These are phyloP conservation scores for Ceriops decandra DNA, from an alignment of 345 rosid species.

Conservation along the genomic window DNA sequence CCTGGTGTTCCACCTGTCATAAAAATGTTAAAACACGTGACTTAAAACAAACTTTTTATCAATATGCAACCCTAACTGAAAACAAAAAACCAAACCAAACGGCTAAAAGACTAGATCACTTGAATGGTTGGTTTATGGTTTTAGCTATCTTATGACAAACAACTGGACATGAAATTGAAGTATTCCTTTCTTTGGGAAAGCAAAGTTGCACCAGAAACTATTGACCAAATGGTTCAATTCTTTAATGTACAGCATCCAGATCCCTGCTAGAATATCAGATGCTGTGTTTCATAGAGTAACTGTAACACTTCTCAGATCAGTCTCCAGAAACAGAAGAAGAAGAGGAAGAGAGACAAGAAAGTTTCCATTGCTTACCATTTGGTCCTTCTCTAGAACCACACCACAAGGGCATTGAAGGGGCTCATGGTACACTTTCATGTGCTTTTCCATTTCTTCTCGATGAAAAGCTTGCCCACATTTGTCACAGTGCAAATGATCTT, in stretches of 20 bases:
- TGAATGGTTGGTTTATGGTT: too few relatives aligned
- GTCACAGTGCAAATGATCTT: constrained; percentile 71
- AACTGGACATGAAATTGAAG: too few relatives aligned
- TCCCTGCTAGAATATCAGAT: not conserved
- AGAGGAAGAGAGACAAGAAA: not conserved
- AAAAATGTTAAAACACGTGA: too few relatives aligned
- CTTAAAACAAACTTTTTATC: not conserved
- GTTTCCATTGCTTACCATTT: constrained; percentile 54
- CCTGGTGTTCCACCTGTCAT: constrained; percentile 78
- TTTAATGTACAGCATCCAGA: not conserved
- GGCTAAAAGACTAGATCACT: too few relatives aligned
- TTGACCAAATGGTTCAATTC: not conserved
- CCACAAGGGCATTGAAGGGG: constrained; percentile 83
- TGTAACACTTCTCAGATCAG: too few relatives aligned
- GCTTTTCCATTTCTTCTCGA: constrained; percentile 78
- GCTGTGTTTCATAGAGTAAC: not conserved
- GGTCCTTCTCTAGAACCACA: constrained; percentile 67
- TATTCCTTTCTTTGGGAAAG: too few relatives aligned
- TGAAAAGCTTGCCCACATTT: constrained; percentile 87
- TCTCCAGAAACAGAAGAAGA: not conserved
- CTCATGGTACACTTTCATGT: constrained; percentile 85
- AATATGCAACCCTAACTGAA: not conserved
- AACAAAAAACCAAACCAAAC: too few relatives aligned
- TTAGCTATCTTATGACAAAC: too few relatives aligned
- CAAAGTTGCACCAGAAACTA: too few relatives aligned